These are phyloP conservation scores for Neoscytalidium dimidiatum DNA, from an alignment of 2,329 filamentous ascomycete species.

Conservation along the genomic window DNA sequence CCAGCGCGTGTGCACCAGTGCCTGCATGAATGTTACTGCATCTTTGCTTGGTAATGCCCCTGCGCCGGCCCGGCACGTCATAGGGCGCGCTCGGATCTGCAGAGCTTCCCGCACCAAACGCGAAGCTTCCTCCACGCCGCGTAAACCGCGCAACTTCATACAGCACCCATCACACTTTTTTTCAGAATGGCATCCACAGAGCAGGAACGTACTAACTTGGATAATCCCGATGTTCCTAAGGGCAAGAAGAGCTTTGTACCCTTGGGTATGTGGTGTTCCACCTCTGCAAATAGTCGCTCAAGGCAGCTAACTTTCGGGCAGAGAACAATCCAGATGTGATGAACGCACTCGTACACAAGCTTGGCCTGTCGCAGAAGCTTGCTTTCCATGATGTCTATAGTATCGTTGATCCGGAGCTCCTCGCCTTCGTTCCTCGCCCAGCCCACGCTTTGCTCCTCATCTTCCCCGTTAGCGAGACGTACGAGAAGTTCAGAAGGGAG, in stretches of 20 bases:
- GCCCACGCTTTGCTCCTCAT: slow-evolving; percentile 58
- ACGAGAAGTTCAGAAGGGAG: slow-evolving; percentile 41
- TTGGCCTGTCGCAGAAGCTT: slow-evolving; percentile 50
- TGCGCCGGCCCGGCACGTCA: slow-evolving; percentile 9
- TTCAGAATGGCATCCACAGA: slow-evolving; percentile 32
- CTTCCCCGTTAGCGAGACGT: slow-evolving; percentile 46
- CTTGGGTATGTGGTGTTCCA: slow-evolving; percentile 29
- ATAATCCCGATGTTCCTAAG: slow-evolving; percentile 29
- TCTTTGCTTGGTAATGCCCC: not conserved
- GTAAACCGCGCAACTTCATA: not conserved
- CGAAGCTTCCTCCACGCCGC: slow-evolving; percentile 10
- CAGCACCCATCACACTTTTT: not conserved
- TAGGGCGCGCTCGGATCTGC: slow-evolving; percentile 10
- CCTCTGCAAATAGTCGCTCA: not conserved
- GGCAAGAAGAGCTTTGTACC: slow-evolving; percentile 40
- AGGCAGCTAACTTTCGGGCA: slow-evolving; percentile 18
- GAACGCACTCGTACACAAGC: slow-evolving; percentile 49
- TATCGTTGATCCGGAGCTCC: slow-evolving; percentile 51
- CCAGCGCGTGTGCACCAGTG: not conserved
- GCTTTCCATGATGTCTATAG: slow-evolving; percentile 58
- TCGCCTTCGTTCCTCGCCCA: slow-evolving; percentile 55
- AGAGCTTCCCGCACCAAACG: not conserved
- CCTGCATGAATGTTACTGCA: not conserved
- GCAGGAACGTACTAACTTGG: not conserved
- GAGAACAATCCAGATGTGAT: slow-evolving; percentile 61